Evolutionary conservation across 2,329 filamentous ascomycete genomes (phyloP).

Genomic region (Akanthomyces muscarius): DNA sequence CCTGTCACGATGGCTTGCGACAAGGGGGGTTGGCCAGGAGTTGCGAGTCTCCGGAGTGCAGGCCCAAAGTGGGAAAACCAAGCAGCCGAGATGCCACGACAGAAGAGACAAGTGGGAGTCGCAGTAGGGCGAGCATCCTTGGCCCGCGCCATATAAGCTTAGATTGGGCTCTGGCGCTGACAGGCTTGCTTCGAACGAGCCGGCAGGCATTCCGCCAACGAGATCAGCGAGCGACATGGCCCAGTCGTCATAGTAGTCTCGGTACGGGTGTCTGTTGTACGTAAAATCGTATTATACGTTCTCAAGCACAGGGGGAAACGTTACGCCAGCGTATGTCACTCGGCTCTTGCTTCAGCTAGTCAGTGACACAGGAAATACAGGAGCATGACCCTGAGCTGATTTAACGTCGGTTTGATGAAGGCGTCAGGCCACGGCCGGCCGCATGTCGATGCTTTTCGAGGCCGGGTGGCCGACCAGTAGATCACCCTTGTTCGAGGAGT

Average conservation of each 20-base stretch:
- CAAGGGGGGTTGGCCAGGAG: background rate
- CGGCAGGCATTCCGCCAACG: background rate
- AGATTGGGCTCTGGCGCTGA: constrained; percentile 2
- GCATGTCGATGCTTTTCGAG: background rate
- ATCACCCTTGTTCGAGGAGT: background rate
- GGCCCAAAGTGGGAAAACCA: too few relatives aligned
- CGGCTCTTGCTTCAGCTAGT: background rate
- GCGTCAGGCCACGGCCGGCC: background rate
- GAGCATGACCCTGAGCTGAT: constrained; percentile 6
- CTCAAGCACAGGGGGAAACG: background rate
- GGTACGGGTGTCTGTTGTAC: background rate
- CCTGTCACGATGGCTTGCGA: background rate
- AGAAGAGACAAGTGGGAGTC: background rate
- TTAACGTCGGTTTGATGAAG: background rate
- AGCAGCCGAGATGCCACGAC: background rate
- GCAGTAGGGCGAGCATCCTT: background rate
- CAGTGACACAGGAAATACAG: background rate
- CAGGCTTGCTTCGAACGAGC: background rate
- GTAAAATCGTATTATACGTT: background rate
- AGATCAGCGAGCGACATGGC: background rate
- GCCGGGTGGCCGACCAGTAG: background rate
- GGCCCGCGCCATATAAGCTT: background rate
- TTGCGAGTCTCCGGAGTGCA: background rate
- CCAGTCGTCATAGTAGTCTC: too few relatives aligned
- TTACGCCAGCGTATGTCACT: background rate